Evolutionary conservation across 1,284 basidiomycete genomes (phyloP), one percentile per base, ranked within the genome.

Genomic region (Trametes pubescens): DNA sequence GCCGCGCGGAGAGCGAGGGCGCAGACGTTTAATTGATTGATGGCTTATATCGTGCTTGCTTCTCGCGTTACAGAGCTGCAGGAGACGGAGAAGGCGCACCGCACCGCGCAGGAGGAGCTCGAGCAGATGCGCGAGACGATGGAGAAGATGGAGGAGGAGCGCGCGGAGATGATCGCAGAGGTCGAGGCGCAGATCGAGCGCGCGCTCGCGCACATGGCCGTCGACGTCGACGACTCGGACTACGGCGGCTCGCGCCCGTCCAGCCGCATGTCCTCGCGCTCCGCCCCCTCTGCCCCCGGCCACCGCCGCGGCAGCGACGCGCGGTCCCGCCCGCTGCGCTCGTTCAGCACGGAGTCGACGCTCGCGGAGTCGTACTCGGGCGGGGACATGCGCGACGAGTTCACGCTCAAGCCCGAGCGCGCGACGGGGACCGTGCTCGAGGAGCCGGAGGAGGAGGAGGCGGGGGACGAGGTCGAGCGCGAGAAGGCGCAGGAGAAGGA

Each of bases 131-230:
- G 84, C 63, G 82, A 86, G 16, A 86, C 84, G 7, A 94, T 94
- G 91, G 90, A 92, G 60, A 86, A 79, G 73, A 93, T 94, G 92
- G 92, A 94, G 74, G 80, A 86, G 66, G 92, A 94, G 75, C 90
- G 93, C 57, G 86, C 88, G 38, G 89, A 92, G 72, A 93, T 94
- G 91, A 90, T 94, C 51, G 91, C 90, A 14, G 92, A 94, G 77
- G 92, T 94, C 26, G 92, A 94, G 74, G 90, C 90, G 29, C 92
- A 94, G 78, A 94, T 94, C 71, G 92, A 94, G 75, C 84, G 89
- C 62, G 92, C 93, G 2, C 80, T 94, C 52, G 89, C 85, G 34
- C 91, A 90, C 21, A 94, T 94, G 91, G 87, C 91, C 18, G 88
- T 93, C 62, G 89, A 89, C 64, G 66, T 68, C 59, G 89, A 91